Conservation (phyloP, 2,329 filamentous ascomycete species). For the Aschersonia sp. region DNA sequence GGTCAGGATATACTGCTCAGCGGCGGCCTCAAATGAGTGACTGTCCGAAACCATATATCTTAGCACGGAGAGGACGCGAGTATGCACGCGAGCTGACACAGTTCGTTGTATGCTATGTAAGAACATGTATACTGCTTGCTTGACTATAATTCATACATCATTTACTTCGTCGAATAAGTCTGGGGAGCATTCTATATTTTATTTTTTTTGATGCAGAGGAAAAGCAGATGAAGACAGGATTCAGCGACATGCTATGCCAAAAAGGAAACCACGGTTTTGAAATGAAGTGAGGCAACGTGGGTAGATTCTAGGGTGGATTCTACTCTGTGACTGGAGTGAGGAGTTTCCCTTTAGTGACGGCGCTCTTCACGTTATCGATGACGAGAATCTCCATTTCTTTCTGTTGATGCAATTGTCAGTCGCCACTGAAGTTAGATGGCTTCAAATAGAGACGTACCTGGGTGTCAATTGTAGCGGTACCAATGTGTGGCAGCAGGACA, state of each 20-base stretch:
- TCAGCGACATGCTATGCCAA: too few relatives aligned
- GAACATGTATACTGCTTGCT: too few relatives aligned
- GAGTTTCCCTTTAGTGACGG: conserved; percentile 4
- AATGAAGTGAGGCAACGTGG: too few relatives aligned
- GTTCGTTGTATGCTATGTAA: too few relatives aligned
- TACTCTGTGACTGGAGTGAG: conserved; percentile 7
- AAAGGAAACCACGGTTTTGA: too few relatives aligned
- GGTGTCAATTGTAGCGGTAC: conserved; percentile 45
- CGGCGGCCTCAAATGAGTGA: conserved; percentile 2
- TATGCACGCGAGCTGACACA: too few relatives aligned
- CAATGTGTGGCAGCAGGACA: conserved; percentile 51
- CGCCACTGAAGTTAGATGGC: not conserved
- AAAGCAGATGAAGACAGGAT: too few relatives aligned
- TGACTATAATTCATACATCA: too few relatives aligned
- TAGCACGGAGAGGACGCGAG: too few relatives aligned
- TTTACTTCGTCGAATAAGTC: too few relatives aligned
- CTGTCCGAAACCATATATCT: not conserved
- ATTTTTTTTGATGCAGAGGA: too few relatives aligned
- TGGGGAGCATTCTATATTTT: too few relatives aligned
- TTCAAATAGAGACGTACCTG: conserved; percentile 3
- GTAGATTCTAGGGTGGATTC: conserved; percentile 1
- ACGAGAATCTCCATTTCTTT: conserved; percentile 14
- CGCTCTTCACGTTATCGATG: conserved; percentile 20
- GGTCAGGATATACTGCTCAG: conserved; percentile 4
- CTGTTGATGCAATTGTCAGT: not conserved